Conservation (phyloP, 2,329 filamentous ascomycete species). For the Clarireedia paspali region DNA sequence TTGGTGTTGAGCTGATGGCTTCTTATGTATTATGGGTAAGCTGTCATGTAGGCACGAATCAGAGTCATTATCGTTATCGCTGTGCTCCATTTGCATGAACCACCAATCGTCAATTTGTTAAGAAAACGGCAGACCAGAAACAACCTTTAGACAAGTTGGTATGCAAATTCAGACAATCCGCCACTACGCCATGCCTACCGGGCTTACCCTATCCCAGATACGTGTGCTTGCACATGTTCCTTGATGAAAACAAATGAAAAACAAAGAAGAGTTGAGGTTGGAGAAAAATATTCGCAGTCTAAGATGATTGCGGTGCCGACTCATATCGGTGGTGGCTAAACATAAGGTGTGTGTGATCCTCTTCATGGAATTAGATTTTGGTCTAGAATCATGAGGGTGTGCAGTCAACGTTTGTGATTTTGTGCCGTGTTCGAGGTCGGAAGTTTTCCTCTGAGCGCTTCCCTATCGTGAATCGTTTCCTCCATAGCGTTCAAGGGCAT, state of each 20-base stretch:
- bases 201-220: neutral
- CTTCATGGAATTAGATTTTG: no score
- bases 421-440: no score
- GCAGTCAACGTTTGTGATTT: no score
- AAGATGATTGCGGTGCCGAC: neutral
- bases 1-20: neutral
- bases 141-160: neutral
- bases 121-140: neutral
- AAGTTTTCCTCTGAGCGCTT: no score
- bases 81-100: neutral
- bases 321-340: neutral
- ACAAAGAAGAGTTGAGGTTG: neutral
- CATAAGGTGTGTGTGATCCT: no score
- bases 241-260: neutral
- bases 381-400: no score
- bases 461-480: no score
- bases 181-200: slow-evolving; percentile 1
- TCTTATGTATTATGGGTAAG: neutral
- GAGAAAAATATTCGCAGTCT: neutral
- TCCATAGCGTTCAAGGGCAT: neutral
- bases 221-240: neutral
- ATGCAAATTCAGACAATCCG: neutral
- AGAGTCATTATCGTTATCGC: neutral
- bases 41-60: neutral
- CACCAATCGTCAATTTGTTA: neutral